Conservation (phyloP, 2,329 filamentous ascomycete genomes). For the Elsinoe necatrix region DNA sequence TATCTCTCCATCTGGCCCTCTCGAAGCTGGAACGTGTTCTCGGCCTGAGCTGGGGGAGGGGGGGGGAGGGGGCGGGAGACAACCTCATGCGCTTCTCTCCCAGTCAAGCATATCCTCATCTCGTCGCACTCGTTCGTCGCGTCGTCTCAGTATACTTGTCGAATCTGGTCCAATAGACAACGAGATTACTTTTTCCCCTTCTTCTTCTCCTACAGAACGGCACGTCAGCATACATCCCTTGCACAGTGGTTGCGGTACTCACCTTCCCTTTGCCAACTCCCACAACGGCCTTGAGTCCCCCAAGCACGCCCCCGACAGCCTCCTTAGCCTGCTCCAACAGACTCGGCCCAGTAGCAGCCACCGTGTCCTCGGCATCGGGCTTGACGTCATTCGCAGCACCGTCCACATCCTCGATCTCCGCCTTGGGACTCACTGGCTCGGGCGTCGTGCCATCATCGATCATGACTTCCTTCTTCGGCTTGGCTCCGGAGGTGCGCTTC, state of each 20-base stretch:
- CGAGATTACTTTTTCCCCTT: neutral
- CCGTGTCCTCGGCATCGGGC: slow-evolving; percentile 1
- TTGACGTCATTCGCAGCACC: neutral
- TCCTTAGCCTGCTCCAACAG: slow-evolving; percentile 14
- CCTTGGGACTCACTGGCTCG: neutral
- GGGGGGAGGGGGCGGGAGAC: too few relatives aligned
- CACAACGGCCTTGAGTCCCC: slow-evolving; percentile 10
- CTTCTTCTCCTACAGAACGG: neutral
- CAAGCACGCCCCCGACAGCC: slow-evolving; percentile 11
- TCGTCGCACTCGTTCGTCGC: neutral
- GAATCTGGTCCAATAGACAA: neutral
- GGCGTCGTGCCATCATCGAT: slow-evolving; percentile 10
- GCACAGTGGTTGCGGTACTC: neutral
- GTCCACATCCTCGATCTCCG: slow-evolving; percentile 9
- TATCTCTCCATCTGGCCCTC: neutral
- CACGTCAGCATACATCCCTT: neutral
- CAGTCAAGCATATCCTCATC: too few relatives aligned
- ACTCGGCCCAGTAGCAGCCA: slow-evolving; percentile 13
- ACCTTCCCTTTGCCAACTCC: slow-evolving; percentile 7
- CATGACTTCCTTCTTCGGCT: slow-evolving; percentile 4
- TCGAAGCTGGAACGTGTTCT: neutral
- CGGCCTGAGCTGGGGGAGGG: neutral
- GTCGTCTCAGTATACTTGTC: neutral
- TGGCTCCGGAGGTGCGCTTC: neutral
- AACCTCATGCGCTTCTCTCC: too few relatives aligned